Conservation (phyloP, 179 eudicot species). For the Beta macrorhiza region DNA sequence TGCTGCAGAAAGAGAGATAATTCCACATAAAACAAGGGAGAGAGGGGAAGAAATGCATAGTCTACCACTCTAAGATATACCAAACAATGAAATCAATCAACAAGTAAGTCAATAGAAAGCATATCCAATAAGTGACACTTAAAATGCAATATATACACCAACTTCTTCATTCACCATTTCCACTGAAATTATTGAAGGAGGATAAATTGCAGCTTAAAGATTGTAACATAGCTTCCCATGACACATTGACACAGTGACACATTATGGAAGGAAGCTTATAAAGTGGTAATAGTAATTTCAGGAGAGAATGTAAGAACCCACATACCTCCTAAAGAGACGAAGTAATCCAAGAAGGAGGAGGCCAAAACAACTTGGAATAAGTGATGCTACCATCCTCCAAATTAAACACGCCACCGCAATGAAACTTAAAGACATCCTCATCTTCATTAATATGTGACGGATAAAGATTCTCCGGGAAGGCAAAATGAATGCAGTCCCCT, state of each 20-base stretch:
- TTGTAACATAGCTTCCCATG: background rate
- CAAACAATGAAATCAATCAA: background rate
- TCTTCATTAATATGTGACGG: constrained; percentile 35
- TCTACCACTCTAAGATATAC: background rate
- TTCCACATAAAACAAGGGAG: background rate
- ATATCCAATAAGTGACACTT: background rate
- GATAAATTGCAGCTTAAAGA: background rate
- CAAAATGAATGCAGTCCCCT: constrained; percentile 67
- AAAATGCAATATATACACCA: background rate
- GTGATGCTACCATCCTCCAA: constrained; percentile 46
- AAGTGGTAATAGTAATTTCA: background rate
- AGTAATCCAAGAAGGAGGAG: constrained; percentile 73
- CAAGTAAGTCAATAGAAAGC: background rate
- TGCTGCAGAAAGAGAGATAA: background rate
- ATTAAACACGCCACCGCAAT: constrained; percentile 59
- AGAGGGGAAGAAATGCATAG: background rate
- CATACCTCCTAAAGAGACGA: constrained; percentile 32
- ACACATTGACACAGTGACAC: background rate
- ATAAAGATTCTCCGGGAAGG: constrained; percentile 40
- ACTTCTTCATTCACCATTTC: background rate
- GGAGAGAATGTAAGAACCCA: background rate
- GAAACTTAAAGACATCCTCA: constrained; percentile 44
- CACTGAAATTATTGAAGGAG: background rate
- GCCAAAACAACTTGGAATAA: constrained; percentile 71
- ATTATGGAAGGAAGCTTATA: background rate